phyloP scores from a whole-genome alignment of 345 rosid species.

The sweet orange (Citrus sinensis) region DNA sequence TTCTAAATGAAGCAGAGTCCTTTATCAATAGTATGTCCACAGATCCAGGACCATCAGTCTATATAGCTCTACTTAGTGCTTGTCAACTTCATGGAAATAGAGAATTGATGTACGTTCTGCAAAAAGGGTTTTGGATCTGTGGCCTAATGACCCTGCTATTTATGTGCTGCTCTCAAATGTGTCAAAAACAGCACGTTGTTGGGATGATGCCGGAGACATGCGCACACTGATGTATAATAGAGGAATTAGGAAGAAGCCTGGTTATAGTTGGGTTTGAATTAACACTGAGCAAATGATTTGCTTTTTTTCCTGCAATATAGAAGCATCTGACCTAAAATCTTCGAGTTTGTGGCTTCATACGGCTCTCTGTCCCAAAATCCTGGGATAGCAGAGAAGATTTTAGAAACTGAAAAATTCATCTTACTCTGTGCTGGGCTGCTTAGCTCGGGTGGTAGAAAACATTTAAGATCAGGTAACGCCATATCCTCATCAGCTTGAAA shows the following conservation, averaged over 20 bases:
- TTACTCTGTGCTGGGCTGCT: no score
- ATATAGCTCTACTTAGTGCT: conserved; percentile 36
- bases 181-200: conserved; percentile 13
- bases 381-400: no score
- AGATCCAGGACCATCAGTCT: conserved; percentile 27
- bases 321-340: background rate
- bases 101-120: conserved; percentile 32
- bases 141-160: conserved; percentile 36
- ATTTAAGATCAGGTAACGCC: no score
- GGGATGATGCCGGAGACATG: conserved; percentile 29
- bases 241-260: conserved; percentile 31
- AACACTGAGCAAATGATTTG: background rate
- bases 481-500: no score
- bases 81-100: conserved; percentile 37
- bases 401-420: no score
- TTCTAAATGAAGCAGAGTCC: conserved; percentile 35
- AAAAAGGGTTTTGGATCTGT: conserved; percentile 27
- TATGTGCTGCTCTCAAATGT: conserved; percentile 30
- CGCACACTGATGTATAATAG: conserved; percentile 26
- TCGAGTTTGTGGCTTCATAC: no score
- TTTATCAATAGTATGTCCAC: conserved; percentile 23
- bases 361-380: no score
- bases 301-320: background rate
- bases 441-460: no score
- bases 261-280: conserved; percentile 34